Evolutionary conservation across 495 filamentous ascomycete genomes (phyloP).

Genomic region (Penicillium waksmanii): DNA sequence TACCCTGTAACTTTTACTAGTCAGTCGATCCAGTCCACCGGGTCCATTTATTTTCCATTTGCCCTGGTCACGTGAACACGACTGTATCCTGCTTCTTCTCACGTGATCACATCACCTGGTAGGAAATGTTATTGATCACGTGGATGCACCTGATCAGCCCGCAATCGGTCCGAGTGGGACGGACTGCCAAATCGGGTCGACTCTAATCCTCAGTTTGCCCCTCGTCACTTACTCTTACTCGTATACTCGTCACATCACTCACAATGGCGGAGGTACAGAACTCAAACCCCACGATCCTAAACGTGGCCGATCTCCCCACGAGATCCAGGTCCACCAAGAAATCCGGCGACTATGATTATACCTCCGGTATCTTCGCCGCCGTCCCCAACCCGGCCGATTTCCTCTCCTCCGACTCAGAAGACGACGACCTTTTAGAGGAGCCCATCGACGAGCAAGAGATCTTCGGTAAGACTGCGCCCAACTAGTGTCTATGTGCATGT

Average conservation of each 20-base stretch:
- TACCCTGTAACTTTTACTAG: too few relatives aligned
- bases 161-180: background rate
- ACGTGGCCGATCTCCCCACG: constrained; percentile 87
- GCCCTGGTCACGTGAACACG: background rate
- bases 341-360: constrained; percentile 40
- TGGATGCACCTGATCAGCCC: too few relatives aligned
- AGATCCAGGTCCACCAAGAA: constrained; percentile 57
- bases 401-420: constrained; percentile 51
- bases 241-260: background rate
- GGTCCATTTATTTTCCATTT: too few relatives aligned
- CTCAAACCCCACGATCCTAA: constrained; percentile 92
- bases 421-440: constrained; percentile 69
- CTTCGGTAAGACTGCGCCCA: constrained; percentile 65
- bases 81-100: too few relatives aligned
- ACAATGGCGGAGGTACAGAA: constrained; percentile 68
- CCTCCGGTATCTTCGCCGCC: constrained; percentile 42
- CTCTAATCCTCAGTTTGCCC: background rate
- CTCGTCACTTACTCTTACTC: background rate
- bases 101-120: background rate
- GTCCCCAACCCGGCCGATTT: constrained; percentile 34
- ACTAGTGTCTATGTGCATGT: too few relatives aligned
- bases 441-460: constrained; percentile 96
- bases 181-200: background rate
- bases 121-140: too few relatives aligned
- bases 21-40: too few relatives aligned